Base-by-base conservation (phyloP, 441 rosid species). In the Viola pubescens region DNA sequence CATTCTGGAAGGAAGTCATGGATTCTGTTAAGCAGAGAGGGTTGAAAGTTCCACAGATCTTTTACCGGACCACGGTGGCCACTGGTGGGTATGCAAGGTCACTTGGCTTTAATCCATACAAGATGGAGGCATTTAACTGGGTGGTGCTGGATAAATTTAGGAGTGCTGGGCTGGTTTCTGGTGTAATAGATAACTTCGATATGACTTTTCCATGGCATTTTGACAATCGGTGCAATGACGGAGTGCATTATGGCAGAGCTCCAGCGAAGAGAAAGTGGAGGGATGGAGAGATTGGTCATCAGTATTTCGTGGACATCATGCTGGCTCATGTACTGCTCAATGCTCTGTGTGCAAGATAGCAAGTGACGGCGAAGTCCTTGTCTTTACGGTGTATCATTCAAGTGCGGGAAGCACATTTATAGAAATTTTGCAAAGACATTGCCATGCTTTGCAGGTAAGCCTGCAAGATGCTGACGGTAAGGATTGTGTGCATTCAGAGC, bases 161-260 rank as follows among this genome's bases (percentile, higher is more conserved):
- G 70, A 71, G 56, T 58, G 88, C 75, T 0, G 82, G 88, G 63
- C 40, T 90, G 46, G 58, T 94, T 4, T 70, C 95, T 0, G 79
- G 87, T 4, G 90, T 94, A 65, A 78, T 94, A 0, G 99, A 90
- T 69, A 75, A 88, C 73, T 94, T 90, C 0, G 99, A 94, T 61
- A 74, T 94, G 86, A 94, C 97, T 7, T 88, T 64, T 69, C 94
- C 97, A 0, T 94, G 97, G 97, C 99, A 94, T 78, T 94, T 66
- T 39, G 95, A 94, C 69, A 90, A 88, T 49, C 68, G 95, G 52
- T 89, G 97, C 69, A 94, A 75, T 2, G 99, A 94, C 8, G 97
- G 99, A 0, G 99, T 94, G 9, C 97, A 90, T 65, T 94, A 94
- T 16, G 99, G 99, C 12, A 81, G 96, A 64, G 82, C 87, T 58